A percentile compares a stretch with the other conserved stretches of the same genome.
Evolutionary conservation across 108 stramenopile genomes (phyloP).

Genomic region (Cyclotella sp.): DNA sequence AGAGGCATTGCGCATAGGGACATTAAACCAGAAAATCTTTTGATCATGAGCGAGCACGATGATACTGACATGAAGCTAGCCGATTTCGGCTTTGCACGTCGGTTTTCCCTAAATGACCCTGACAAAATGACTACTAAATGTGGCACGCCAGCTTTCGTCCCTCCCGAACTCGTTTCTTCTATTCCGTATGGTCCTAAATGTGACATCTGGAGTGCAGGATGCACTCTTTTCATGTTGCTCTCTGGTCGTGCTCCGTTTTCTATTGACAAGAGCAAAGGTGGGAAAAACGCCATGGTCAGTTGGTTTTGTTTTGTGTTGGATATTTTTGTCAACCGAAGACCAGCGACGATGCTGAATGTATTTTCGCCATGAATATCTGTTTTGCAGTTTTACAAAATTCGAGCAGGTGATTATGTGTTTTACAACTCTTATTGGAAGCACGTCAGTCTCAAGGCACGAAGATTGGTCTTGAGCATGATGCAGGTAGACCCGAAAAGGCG

Average conservation of each 20-base stretch:
- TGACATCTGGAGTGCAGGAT: conserved; percentile 96
- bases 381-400: conserved; percentile 69
- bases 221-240: conserved; percentile 91
- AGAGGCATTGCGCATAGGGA: conserved; percentile 82
- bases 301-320: not conserved
- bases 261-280: conserved; percentile 49
- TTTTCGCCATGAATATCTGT: not conserved
- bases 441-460: conserved; percentile 77
- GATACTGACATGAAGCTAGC: conserved; percentile 85
- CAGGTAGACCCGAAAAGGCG: conserved; percentile 76
- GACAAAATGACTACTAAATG: conserved; percentile 82
- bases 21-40: conserved; percentile 93
- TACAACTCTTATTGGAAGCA: conserved; percentile 75
- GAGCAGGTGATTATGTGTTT: conserved; percentile 79
- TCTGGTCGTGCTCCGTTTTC: conserved; percentile 64
- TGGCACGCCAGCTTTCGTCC: conserved; percentile 97
- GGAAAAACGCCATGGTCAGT: conserved; percentile 59
- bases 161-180: conserved; percentile 91
- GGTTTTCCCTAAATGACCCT: conserved; percentile 57
- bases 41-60: conserved; percentile 77
- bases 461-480: conserved; percentile 78
- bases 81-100: conserved; percentile 97
- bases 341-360: not conserved
- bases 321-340: not conserved
- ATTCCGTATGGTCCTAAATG: conserved; percentile 79